Percentiles rank a stretch among this genome's conserved stretches.
Evolutionary conservation across 2,329 filamentous ascomycete genomes (phyloP).

Genomic region (Calycina herbarum): DNA sequence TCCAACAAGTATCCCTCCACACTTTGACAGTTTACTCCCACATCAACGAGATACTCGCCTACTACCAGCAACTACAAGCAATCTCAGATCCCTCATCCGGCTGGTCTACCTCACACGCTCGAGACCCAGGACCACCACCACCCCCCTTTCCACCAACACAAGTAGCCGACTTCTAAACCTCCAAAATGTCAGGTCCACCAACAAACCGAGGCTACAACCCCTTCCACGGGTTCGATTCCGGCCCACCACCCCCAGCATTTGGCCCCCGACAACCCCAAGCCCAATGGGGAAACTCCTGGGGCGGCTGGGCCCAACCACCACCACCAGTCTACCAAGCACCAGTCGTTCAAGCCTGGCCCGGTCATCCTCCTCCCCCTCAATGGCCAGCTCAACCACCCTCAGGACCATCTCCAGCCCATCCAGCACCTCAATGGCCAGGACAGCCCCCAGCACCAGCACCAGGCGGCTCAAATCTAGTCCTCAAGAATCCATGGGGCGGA

Average conservation of each 20-base stretch:
- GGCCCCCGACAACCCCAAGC: slow-evolving; percentile 9
- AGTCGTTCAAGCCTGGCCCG: not conserved
- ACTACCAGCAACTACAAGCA: slow-evolving; percentile 22
- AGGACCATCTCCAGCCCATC: no score
- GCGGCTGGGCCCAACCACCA: no score
- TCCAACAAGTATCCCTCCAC: slow-evolving; percentile 22
- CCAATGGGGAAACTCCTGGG: not conserved
- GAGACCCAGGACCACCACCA: slow-evolving; percentile 26
- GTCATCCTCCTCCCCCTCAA: not conserved
- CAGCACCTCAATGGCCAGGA: not conserved
- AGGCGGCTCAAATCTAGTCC: slow-evolving; percentile 51
- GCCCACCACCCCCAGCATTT: slow-evolving; percentile 27
- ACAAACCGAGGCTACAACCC: slow-evolving; percentile 30
- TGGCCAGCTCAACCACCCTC: not conserved
- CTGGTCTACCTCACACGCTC: slow-evolving; percentile 27
- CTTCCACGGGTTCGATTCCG: slow-evolving; percentile 30
- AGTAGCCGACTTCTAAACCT: not conserved
- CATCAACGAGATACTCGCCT: slow-evolving; percentile 18
- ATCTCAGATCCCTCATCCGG: slow-evolving; percentile 18
- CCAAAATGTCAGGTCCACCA: slow-evolving; percentile 14
- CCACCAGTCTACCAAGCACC: not conserved
- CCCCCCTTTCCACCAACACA: slow-evolving; percentile 13
- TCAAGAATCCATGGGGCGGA: slow-evolving; percentile 45
- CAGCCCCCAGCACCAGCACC: slow-evolving; percentile 12
- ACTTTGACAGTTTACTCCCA: slow-evolving; percentile 25